Evolutionary conservation across 1,284 basidiomycete species (phyloP).

Genomic region (Heterobasidion annosum): DNA sequence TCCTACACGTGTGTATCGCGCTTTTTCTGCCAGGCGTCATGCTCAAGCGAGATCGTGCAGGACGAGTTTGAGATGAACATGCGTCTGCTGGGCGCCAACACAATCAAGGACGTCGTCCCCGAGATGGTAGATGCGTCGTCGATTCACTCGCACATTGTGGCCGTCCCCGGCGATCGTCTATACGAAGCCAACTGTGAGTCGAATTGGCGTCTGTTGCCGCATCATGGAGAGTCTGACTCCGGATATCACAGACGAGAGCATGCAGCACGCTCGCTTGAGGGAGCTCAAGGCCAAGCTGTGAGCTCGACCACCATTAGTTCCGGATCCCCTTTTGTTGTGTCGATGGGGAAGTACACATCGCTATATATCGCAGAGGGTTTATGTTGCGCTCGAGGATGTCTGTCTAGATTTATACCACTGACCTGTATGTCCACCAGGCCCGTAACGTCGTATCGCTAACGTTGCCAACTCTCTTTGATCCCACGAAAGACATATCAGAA

Average conservation of each 20-base stretch:
- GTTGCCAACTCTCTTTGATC: too few relatives aligned
- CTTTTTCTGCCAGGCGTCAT: not conserved
- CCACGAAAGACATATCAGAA: too few relatives aligned
- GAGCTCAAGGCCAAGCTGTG: conserved; percentile 43
- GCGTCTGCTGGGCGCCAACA: conserved; percentile 78
- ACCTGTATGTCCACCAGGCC: too few relatives aligned
- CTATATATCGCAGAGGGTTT: too few relatives aligned
- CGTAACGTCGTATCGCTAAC: too few relatives aligned
- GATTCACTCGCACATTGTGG: conserved; percentile 50
- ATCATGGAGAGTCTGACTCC: not conserved
- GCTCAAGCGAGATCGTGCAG: conserved; percentile 25
- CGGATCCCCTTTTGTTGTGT: not conserved
- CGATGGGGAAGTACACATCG: too few relatives aligned
- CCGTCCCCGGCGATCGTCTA: conserved; percentile 63
- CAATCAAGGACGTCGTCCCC: conserved; percentile 69
- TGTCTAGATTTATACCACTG: too few relatives aligned
- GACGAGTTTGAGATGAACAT: conserved; percentile 95
- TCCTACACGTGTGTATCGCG: conserved; percentile 53
- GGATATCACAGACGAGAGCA: conserved; percentile 24
- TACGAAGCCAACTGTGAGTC: conserved; percentile 73
- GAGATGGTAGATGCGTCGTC: conserved; percentile 84
- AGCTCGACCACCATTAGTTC: conserved; percentile 1
- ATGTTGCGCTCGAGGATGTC: too few relatives aligned
- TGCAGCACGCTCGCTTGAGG: conserved; percentile 44
- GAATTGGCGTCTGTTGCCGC: not conserved